A percentile compares a stretch with the other conserved stretches of the same genome.
Conservation (phyloP, 192 early-diverging fungal genomes). For the Allomyces javanicus region DNA sequence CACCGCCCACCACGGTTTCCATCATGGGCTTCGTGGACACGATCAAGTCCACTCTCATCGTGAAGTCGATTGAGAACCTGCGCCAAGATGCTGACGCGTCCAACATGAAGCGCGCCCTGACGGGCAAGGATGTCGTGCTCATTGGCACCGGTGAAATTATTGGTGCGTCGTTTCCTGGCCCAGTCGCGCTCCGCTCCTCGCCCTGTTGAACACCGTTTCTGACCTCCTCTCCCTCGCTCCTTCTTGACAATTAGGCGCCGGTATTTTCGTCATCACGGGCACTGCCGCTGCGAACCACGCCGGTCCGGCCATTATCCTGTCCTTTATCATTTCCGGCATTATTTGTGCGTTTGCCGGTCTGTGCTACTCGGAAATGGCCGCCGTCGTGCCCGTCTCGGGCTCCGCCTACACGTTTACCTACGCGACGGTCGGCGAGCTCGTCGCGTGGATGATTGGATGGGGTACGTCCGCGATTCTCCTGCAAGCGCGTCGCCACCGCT, state of each 20-base stretch:
- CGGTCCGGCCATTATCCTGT: slow-evolving; percentile 65
- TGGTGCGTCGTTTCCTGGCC: neutral
- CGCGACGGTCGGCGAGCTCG: slow-evolving; percentile 64
- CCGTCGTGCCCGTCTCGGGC: slow-evolving; percentile 69
- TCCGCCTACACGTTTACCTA: slow-evolving; percentile 77
- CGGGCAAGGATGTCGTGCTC: neutral
- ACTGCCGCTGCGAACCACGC: slow-evolving; percentile 52
- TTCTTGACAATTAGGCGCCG: neutral
- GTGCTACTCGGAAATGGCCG: slow-evolving; percentile 70
- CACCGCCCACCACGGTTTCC: too few relatives aligned
- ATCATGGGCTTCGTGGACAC: neutral
- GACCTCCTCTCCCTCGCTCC: neutral
- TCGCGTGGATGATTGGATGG: slow-evolving; percentile 86
- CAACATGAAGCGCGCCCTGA: neutral
- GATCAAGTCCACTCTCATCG: neutral
- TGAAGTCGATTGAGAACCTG: neutral
- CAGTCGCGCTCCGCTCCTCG: too few relatives aligned
- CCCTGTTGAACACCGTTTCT: neutral
- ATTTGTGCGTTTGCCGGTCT: slow-evolving; percentile 53
- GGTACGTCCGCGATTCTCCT: slow-evolving; percentile 2
- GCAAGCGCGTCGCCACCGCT: too few relatives aligned
- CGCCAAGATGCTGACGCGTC: neutral
- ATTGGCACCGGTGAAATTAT: neutral
- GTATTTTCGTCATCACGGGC: slow-evolving; percentile 15
- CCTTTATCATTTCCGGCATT: slow-evolving; percentile 58